Percentiles rank a stretch among this genome's conserved stretches.
phyloP scores from a whole-genome alignment of 805 yeast species.

The Metschnikowia corniflorae region DNA sequence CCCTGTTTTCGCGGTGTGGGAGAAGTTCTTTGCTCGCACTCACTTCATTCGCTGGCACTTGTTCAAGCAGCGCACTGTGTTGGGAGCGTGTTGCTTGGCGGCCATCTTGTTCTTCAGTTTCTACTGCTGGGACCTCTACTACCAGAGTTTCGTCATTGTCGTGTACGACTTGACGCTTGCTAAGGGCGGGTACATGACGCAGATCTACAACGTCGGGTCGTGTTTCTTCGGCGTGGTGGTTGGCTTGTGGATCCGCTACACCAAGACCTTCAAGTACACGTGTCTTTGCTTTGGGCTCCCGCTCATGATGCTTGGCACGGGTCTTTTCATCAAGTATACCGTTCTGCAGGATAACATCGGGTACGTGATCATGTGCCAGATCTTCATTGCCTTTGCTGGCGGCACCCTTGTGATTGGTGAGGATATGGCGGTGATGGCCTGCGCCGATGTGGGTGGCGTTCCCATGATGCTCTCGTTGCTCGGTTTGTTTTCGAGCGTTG shows the following conservation, averaged over 20 bases:
- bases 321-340: background rate
- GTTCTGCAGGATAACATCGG: conserved; percentile 2
- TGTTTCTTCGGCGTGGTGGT: conserved; percentile 2
- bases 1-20: conserved; percentile 20
- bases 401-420: conserved; percentile 3
- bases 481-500: conserved; percentile 10
- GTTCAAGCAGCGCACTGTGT: conserved; percentile 22
- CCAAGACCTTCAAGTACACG: conserved; percentile 3
- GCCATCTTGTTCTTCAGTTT: conserved; percentile 4
- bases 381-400: conserved; percentile 4
- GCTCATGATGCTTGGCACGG: conserved; percentile 4
- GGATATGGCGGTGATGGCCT: conserved; percentile 30
- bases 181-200: conserved; percentile 1
- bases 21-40: conserved; percentile 15
- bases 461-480: conserved; percentile 13
- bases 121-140: conserved; percentile 6
- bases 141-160: conserved; percentile 1
- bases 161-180: conserved; percentile 4
- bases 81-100: conserved; percentile 20
- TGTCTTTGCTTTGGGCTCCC: conserved; percentile 6
- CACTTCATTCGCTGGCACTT: conserved; percentile 24
- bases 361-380: conserved; percentile 3
- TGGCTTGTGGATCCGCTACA: conserved; percentile 3
- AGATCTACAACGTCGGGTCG: conserved; percentile 5
- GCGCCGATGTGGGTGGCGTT: conserved; percentile 8